Percentiles rank a stretch among this genome's conserved stretches.
phyloP scores from a whole-genome alignment of 805 yeast species.

The Candida palmyrensis region DNA sequence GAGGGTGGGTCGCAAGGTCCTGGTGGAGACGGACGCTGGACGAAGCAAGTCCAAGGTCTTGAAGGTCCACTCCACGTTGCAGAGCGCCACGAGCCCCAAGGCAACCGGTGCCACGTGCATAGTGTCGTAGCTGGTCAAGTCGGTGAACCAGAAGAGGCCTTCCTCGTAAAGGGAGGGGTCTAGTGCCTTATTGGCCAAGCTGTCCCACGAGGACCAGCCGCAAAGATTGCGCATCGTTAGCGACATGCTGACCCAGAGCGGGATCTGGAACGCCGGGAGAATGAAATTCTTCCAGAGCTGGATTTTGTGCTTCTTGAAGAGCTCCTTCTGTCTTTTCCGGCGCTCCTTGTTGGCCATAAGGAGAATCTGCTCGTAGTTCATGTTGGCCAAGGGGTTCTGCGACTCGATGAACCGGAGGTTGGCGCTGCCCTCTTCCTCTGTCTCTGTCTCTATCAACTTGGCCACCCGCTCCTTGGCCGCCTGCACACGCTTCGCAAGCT shows the following conservation, averaged over 20 bases:
- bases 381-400: constrained; percentile 29
- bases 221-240: constrained; percentile 69
- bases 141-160: constrained; percentile 57
- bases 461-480: constrained; percentile 21
- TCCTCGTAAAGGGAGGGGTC: constrained; percentile 48
- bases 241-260: constrained; percentile 80
- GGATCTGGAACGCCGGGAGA: constrained; percentile 78
- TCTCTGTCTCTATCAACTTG: constrained; percentile 3
- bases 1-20: constrained; percentile 46
- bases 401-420: constrained; percentile 7
- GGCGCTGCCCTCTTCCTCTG: too few species aligned
- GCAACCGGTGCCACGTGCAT: constrained; percentile 61
- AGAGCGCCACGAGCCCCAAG: constrained; percentile 64
- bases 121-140: constrained; percentile 59
- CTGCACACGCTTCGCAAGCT: constrained; percentile 46
- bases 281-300: constrained; percentile 77
- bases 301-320: constrained; percentile 64
- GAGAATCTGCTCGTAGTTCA: constrained; percentile 75
- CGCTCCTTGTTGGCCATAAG: constrained; percentile 74
- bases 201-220: constrained; percentile 55
- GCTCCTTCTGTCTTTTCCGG: constrained; percentile 61
- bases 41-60: constrained; percentile 54
- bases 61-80: constrained; percentile 80
- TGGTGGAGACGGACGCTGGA: constrained; percentile 19
- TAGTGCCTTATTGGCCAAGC: constrained; percentile 37